Percentiles rank a stretch among this genome's conserved stretches.
phyloP scores from a whole-genome alignment of 2,329 filamentous ascomycete genomes.

The Diaporthe aspalathi region DNA sequence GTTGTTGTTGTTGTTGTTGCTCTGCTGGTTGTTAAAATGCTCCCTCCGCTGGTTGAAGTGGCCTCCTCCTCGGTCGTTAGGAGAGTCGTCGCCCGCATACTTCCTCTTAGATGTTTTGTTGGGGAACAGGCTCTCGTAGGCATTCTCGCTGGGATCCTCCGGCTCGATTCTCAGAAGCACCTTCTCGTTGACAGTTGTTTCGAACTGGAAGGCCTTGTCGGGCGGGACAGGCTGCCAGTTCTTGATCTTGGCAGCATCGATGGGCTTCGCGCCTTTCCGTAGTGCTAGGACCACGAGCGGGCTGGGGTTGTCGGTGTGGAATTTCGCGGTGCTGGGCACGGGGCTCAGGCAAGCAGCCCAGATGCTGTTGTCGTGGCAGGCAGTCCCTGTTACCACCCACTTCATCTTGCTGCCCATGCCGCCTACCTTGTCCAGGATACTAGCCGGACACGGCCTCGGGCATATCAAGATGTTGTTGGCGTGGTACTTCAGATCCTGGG shows the following conservation, averaged over 20 bases:
- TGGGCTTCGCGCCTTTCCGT: constrained; percentile 78
- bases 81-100: constrained; percentile 66
- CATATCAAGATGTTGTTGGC: constrained; percentile 94
- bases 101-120: constrained; percentile 72
- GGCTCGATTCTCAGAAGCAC: constrained; percentile 83
- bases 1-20: constrained; percentile 13
- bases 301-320: constrained; percentile 82
- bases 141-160: constrained; percentile 71
- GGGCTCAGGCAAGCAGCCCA: constrained; percentile 89
- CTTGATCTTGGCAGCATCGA: constrained; percentile 83
- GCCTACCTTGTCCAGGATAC: constrained; percentile 84
- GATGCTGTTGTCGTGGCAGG: constrained; percentile 79
- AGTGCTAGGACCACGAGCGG: constrained; percentile 88
- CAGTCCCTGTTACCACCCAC: constrained; percentile 86
- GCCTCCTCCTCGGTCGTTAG: constrained; percentile 46
- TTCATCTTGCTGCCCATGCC: constrained; percentile 85
- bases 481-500: constrained; percentile 81
- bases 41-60: constrained; percentile 40
- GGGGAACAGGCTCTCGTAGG: constrained; percentile 71
- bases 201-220: constrained; percentile 80
- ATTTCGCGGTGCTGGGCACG: constrained; percentile 72
- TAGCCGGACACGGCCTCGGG: constrained; percentile 77
- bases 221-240: constrained; percentile 83
- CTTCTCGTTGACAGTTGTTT: constrained; percentile 88
- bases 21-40: constrained; percentile 45